These are phyloP conservation scores for Tubosaeta sp. DNA, from an alignment of 768 basidiomycete species.

Conservation along the genomic window DNA sequence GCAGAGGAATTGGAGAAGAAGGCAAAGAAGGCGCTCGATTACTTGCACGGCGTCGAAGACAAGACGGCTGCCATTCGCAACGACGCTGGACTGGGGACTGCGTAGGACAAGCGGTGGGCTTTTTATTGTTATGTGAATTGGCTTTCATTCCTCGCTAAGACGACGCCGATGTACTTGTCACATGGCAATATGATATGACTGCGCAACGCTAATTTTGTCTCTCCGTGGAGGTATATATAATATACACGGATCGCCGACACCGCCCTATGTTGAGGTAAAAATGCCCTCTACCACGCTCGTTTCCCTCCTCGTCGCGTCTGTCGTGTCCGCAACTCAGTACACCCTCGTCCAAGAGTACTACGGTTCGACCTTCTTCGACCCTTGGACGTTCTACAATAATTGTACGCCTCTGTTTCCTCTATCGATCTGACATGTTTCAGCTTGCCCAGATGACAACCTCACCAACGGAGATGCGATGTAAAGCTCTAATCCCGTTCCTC, in stretches of 20 bases:
- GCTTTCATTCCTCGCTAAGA: background rate
- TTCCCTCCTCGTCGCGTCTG: conserved; percentile 4
- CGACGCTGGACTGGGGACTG: conserved; percentile 18
- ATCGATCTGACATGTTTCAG: background rate
- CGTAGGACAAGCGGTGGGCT: background rate
- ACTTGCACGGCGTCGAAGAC: conserved; percentile 53
- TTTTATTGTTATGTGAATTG: conserved; percentile 8
- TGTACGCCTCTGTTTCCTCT: conserved; percentile 35
- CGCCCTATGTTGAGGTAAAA: background rate
- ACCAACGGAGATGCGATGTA: conserved; percentile 63
- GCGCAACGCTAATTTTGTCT: background rate
- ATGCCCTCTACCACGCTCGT: conserved; percentile 9
- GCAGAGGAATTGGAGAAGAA: conserved; percentile 73
- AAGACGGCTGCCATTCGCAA: conserved; percentile 41
- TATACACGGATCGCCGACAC: background rate
- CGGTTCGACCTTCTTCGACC: conserved; percentile 61
- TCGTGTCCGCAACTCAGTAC: conserved; percentile 37
- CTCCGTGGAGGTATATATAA: background rate
- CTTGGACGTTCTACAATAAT: conserved; percentile 61
- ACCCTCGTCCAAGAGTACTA: conserved; percentile 52
- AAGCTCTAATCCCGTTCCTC: conserved; percentile 4
- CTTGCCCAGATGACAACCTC: conserved; percentile 54
- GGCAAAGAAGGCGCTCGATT: conserved; percentile 66
- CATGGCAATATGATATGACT: background rate
- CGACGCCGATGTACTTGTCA: background rate